phyloP scores from a whole-genome alignment of 768 basidiomycete genomes.

The Lactarius evosmus region DNA sequence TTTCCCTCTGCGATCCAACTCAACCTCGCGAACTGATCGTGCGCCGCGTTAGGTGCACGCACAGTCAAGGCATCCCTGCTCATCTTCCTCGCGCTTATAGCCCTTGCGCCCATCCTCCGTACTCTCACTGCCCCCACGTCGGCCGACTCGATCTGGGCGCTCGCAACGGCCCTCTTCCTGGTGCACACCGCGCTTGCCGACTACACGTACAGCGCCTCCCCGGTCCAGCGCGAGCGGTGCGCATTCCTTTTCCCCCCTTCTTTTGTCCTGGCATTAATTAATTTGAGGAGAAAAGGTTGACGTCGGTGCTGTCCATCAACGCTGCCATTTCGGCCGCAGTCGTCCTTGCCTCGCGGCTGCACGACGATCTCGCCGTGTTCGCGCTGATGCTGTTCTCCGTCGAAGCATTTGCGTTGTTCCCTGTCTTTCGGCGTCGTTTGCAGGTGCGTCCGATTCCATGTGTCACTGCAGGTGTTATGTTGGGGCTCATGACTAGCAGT shows the following conservation, averaged over 20 bases:
- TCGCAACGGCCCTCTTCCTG: conserved; percentile 80
- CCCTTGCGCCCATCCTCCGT: conserved; percentile 85
- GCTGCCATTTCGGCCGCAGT: conserved; percentile 91
- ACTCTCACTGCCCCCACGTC: conserved; percentile 95
- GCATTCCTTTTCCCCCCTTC: conserved; percentile 15
- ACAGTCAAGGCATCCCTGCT: conserved; percentile 77
- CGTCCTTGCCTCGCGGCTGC: conserved; percentile 86
- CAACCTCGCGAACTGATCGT: background rate
- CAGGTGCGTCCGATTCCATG: conserved; percentile 46
- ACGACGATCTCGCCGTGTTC: conserved; percentile 82
- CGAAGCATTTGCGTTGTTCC: conserved; percentile 80
- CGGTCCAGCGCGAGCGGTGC: conserved; percentile 17
- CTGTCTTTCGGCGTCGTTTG: conserved; percentile 68
- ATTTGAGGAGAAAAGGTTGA: conserved; percentile 48
- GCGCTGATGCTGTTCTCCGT: conserved; percentile 83
- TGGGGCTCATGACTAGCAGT: conserved; percentile 36
- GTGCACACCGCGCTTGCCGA: conserved; percentile 83
- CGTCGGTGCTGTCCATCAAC: conserved; percentile 83
- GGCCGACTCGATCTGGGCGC: conserved; percentile 94
- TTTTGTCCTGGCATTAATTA: background rate
- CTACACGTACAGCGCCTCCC: conserved; percentile 53
- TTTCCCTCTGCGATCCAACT: background rate
- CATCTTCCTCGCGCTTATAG: conserved; percentile 84
- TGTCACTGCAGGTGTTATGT: conserved; percentile 15
- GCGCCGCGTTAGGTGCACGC: conserved; percentile 54